phyloP scores from a whole-genome alignment of 495 filamentous ascomycete species.

The Penicillium flavigenum region DNA sequence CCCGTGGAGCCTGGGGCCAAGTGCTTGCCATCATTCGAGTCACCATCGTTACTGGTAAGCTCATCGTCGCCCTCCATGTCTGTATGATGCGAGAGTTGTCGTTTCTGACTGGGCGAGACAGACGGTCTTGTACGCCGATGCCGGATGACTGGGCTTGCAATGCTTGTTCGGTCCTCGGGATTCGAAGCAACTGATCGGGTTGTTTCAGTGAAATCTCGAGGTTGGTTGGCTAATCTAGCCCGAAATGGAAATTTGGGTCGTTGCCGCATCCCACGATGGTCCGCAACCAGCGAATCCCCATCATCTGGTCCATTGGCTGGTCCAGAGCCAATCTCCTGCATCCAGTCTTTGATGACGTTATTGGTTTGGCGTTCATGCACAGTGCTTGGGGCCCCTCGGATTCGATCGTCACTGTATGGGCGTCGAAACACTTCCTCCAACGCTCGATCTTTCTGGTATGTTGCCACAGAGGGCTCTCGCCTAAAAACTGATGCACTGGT shows the following conservation, averaged over 20 bases:
- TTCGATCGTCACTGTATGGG: slow-evolving; percentile 49
- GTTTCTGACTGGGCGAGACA: slow-evolving; percentile 26
- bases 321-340: slow-evolving; percentile 70
- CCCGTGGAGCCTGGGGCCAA: slow-evolving; percentile 39
- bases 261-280: slow-evolving; percentile 52
- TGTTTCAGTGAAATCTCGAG: slow-evolving; percentile 53
- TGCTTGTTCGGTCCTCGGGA: slow-evolving; percentile 50
- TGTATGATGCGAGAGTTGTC: slow-evolving; percentile 55
- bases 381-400: slow-evolving; percentile 48
- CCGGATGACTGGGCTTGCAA: slow-evolving; percentile 33
- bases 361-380: slow-evolving; percentile 64
- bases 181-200: slow-evolving; percentile 57
- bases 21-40: slow-evolving; percentile 36
- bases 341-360: slow-evolving; percentile 80
- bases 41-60: slow-evolving; percentile 74
- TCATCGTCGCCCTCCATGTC: slow-evolving; percentile 89
- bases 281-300: slow-evolving; percentile 57
- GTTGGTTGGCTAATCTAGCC: slow-evolving; percentile 27
- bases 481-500: slow-evolving; percentile 59
- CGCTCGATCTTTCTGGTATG: slow-evolving; percentile 82
- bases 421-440: slow-evolving; percentile 88
- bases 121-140: slow-evolving; percentile 27
- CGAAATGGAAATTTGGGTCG: slow-evolving; percentile 34
- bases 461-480: slow-evolving; percentile 78
- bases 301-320: slow-evolving; percentile 63